Base-by-base conservation (phyloP, 345 rosid species). In the Excoecaria agallocha region DNA sequence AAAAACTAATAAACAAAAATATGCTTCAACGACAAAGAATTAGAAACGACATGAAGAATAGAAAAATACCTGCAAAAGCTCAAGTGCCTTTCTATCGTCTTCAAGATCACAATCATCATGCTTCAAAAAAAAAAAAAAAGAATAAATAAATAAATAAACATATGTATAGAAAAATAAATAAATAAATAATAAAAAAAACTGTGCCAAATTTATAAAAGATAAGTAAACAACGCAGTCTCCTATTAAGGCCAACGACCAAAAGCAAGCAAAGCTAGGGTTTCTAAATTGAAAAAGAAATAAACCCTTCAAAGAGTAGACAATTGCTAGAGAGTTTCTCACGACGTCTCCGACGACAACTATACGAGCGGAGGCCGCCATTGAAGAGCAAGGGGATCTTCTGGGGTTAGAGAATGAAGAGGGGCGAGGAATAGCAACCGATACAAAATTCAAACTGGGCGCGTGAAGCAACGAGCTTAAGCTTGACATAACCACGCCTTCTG, bases 51-150 rank as follows among this genome's bases (percentile, higher is more conserved):
- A 6, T 5, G 1, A 39, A 48, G 30, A 17, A 17, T 41, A 61
- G 7, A 13, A 41, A 69, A 69, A 11, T 79, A 93, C 98, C 91
- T 86, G 83, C 52, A 93, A 77, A 46, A 78, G 68, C 67, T 77
- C 89, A 74, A 94, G 97, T 16, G 97, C 97, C 77, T 86, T 90
- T 20, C 81, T 81, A 80, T 94, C 98, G 80, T 90, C 92, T 73
- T 85, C 86, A 35, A 89, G 83, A 78, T 84, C 74, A 97, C 96
- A 94, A 69, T 81, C 80, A 54, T 89, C 96, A 79, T 90, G 98
- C 97, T 92, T 85, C 78, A 67, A 75, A 4, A 38, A 69, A 68
- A 11, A 12, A 22, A 19, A n/a, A 68, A 54, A 10, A 80, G 17
- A 61, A 35, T 68, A 55, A 10, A 39, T 11, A 16, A 5, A 8